phyloP scores from a whole-genome alignment of 2,329 filamentous ascomycete species.

The Dothideomycetes sp. region DNA sequence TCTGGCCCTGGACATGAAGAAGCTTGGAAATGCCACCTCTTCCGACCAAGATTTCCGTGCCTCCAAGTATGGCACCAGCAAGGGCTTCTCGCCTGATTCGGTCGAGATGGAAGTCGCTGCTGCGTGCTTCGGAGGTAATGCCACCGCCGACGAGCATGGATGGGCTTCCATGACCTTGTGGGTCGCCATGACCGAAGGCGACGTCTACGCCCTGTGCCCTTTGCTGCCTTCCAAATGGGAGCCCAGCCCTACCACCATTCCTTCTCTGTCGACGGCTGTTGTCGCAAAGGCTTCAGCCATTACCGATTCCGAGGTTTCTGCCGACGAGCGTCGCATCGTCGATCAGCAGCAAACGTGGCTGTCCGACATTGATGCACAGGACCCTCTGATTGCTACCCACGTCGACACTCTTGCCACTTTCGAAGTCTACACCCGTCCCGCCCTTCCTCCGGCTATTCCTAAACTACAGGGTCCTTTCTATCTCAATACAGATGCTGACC shows the following conservation, averaged over 20 bases:
- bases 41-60: conserved; percentile 76
- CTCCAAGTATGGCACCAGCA: conserved; percentile 62
- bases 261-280: conserved; percentile 73
- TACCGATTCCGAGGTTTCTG: conserved; percentile 31
- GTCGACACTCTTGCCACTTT: conserved; percentile 34
- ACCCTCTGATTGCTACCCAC: conserved; percentile 34
- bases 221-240: conserved; percentile 82
- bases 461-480: conserved; percentile 55
- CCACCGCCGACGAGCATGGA: conserved; percentile 48
- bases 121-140: conserved; percentile 70
- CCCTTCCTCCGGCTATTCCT: conserved; percentile 46
- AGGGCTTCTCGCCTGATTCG: conserved; percentile 77
- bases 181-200: conserved; percentile 89
- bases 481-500: conserved; percentile 41
- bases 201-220: conserved; percentile 88
- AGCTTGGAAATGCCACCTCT: conserved; percentile 74
- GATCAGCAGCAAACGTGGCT: conserved; percentile 54
- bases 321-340: conserved; percentile 35
- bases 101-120: conserved; percentile 92
- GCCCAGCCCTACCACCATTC: conserved; percentile 59
- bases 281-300: conserved; percentile 56
- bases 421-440: conserved; percentile 49
- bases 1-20: conserved; percentile 78
- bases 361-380: conserved; percentile 45
- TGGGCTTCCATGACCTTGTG: conserved; percentile 97